These are phyloP conservation scores for Kluyveromyces siamensis DNA, from an alignment of 805 yeast genomes.

Conservation along the genomic window DNA sequence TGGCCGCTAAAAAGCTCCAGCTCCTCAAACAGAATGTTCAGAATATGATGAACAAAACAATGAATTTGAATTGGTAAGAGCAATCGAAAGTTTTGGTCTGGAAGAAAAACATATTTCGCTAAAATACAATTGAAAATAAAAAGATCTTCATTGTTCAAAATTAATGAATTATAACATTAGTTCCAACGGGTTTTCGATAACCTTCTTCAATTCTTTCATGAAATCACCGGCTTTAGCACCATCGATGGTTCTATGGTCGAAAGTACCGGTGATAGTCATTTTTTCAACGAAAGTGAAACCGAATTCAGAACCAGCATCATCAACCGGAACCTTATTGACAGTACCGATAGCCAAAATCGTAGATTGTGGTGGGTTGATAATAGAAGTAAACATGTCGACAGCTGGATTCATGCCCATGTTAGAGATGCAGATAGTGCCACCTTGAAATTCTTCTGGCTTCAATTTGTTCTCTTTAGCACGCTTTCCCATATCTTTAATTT, in stretches of 20 bases:
- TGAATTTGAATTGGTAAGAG: background rate
- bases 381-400: conserved; percentile 86
- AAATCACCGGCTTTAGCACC: conserved; percentile 98
- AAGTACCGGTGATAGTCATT: conserved; percentile 89
- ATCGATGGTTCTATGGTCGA: conserved; percentile 95
- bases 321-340: conserved; percentile 83
- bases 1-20: background rate
- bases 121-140: background rate
- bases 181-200: conserved; percentile 94
- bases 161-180: conserved; percentile 52
- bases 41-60: background rate
- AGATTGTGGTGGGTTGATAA: conserved; percentile 95
- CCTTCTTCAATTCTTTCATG: conserved; percentile 84
- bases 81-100: background rate
- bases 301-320: conserved; percentile 80
- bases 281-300: conserved; percentile 91
- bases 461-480: conserved; percentile 93
- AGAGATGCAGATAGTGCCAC: conserved; percentile 97
- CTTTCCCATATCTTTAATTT: conserved; percentile 87
- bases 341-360: conserved; percentile 94
- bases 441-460: conserved; percentile 95
- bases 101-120: background rate
- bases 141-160: background rate
- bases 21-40: background rate
- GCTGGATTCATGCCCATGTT: conserved; percentile 99